Evolutionary conservation across 768 basidiomycete species (phyloP).

Genomic region (Lentinula raphanica): DNA sequence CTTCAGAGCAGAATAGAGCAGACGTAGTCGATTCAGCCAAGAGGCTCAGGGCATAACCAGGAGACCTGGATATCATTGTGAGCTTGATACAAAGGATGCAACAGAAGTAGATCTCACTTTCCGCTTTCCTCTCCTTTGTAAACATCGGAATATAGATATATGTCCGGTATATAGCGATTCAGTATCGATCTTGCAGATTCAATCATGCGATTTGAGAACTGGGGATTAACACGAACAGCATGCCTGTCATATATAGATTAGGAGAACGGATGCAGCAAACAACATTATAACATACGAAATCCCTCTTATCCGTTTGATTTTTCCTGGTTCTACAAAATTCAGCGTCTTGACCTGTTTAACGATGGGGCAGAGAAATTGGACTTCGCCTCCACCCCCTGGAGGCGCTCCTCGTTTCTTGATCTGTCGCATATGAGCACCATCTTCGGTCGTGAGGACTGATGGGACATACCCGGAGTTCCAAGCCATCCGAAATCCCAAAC

Average conservation of each 20-base stretch:
- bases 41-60: conserved; percentile 89
- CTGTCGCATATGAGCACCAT: conserved; percentile 33
- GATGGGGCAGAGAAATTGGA: conserved; percentile 88
- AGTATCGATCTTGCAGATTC: conserved; percentile 88
- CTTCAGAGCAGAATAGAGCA: conserved; percentile 83
- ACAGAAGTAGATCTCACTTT: conserved; percentile 57
- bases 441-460: not conserved
- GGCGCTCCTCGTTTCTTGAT: conserved; percentile 93
- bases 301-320: conserved; percentile 91
- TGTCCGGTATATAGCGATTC: conserved; percentile 96
- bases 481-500: conserved; percentile 84
- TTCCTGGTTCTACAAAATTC: conserved; percentile 88
- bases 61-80: conserved; percentile 57
- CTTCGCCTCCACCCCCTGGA: conserved; percentile 89
- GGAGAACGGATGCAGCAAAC: too few relatives aligned
- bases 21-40: conserved; percentile 91
- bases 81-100: not conserved
- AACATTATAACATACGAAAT: conserved; percentile 58
- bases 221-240: conserved; percentile 93
- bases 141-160: conserved; percentile 96
- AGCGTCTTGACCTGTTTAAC: conserved; percentile 89
- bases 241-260: conserved; percentile 46
- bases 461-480: conserved; percentile 73
- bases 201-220: conserved; percentile 97
- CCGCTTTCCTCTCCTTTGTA: conserved; percentile 98